These are phyloP conservation scores for Cercospora sp. DNA, from an alignment of 2,329 filamentous ascomycete genomes.

Conservation along the genomic window DNA sequence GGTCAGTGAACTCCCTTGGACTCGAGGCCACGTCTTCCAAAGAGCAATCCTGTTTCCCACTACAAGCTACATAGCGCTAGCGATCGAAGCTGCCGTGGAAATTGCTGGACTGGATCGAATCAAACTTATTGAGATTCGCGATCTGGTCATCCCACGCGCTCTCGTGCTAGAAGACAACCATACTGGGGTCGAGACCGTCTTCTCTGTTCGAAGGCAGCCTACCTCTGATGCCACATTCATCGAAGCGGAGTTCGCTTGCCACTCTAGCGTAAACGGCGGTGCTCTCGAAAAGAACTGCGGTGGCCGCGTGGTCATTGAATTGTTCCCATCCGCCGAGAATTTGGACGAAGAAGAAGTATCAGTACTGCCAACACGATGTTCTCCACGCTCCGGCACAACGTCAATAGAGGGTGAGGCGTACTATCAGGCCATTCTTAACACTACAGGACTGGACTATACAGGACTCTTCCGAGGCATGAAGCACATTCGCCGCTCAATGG, in stretches of 20 bases:
- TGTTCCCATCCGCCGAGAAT: slow-evolving; percentile 9
- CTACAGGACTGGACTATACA: slow-evolving; percentile 24
- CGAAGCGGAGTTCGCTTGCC: slow-evolving; percentile 29
- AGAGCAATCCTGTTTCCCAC: slow-evolving; percentile 38
- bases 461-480: slow-evolving; percentile 26
- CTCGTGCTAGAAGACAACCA: slow-evolving; percentile 24
- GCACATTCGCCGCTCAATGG: slow-evolving; percentile 19
- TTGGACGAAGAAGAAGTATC: background rate
- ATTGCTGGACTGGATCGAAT: slow-evolving; percentile 19
- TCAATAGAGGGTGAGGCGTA: slow-evolving; percentile 25
- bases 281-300: slow-evolving; percentile 22
- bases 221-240: slow-evolving; percentile 39
- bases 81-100: slow-evolving; percentile 28
- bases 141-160: slow-evolving; percentile 23
- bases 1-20: slow-evolving; percentile 36
- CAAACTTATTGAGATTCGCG: slow-evolving; percentile 23
- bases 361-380: slow-evolving; percentile 20
- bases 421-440: slow-evolving; percentile 23
- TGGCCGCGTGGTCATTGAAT: slow-evolving; percentile 22
- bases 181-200: slow-evolving; percentile 28
- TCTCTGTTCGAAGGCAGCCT: slow-evolving; percentile 31
- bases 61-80: slow-evolving; percentile 29
- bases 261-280: slow-evolving; percentile 18
- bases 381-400: slow-evolving; percentile 24
- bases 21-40: slow-evolving; percentile 38